These are phyloP conservation scores for Hsuehochloa calcarea DNA, from an alignment of 176 grass and related monocot genomes.

Conservation along the genomic window DNA sequence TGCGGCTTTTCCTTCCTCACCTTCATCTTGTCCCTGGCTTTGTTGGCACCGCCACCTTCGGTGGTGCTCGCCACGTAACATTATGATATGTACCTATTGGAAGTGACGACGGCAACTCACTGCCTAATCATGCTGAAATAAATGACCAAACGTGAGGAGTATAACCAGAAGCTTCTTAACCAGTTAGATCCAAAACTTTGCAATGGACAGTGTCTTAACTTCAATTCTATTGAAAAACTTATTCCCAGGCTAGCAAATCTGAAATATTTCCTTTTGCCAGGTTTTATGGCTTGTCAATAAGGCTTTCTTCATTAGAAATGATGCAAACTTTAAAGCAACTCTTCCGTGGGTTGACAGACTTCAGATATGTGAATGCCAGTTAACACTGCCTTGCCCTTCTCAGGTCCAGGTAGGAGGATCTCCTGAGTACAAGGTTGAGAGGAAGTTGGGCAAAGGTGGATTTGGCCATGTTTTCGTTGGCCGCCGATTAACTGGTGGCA, in stretches of 20 bases:
- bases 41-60: neutral
- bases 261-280: neutral
- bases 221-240: neutral
- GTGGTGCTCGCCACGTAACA: neutral
- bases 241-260: neutral
- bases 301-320: neutral
- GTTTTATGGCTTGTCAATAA: neutral
- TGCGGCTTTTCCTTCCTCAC: neutral
- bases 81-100: neutral
- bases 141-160: neutral
- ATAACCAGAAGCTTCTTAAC: neutral
- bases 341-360: neutral
- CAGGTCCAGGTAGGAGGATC: constrained; percentile 91
- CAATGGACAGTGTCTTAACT: neutral
- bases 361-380: neutral
- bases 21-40: neutral
- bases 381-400: constrained; percentile 9
- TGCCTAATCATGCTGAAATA: neutral
- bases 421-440: constrained; percentile 75
- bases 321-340: neutral
- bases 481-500: constrained; percentile 54
- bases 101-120: neutral
- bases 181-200: neutral
- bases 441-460: constrained; percentile 87
- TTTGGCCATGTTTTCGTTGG: constrained; percentile 92